Evolutionary conservation across 2,329 filamentous ascomycete genomes (phyloP).

Genomic region (Coniochaeta sp.): DNA sequence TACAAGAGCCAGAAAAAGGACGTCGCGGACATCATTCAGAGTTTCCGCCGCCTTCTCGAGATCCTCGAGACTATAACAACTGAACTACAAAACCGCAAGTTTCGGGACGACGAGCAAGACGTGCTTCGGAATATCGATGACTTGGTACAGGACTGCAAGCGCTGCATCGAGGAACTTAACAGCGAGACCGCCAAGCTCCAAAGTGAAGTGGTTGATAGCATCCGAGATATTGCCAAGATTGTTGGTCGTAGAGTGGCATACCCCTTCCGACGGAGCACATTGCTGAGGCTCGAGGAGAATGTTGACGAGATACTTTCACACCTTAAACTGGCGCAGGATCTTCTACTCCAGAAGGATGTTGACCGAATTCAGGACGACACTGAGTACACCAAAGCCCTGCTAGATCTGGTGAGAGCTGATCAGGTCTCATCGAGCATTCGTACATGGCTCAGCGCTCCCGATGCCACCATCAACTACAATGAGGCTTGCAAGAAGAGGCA

Average conservation of each 20-base stretch:
- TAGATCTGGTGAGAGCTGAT: conserved; percentile 16
- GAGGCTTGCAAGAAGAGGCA: conserved; percentile 22
- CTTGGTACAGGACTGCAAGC: conserved; percentile 17
- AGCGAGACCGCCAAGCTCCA: conserved; percentile 18
- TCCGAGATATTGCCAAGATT: conserved; percentile 8
- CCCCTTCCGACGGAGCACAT: conserved; percentile 26
- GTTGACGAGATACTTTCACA: conserved; percentile 22
- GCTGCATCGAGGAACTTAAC: conserved; percentile 20
- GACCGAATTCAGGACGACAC: conserved; percentile 16
- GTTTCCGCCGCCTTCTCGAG: conserved; percentile 16
- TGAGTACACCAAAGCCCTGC: conserved; percentile 17
- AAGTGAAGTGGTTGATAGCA: conserved; percentile 1
- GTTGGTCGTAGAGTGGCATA: conserved; percentile 16
- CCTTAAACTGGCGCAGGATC: conserved; percentile 21
- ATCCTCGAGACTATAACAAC: conserved; percentile 16
- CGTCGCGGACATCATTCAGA: conserved; percentile 16
- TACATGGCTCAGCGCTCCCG: conserved; percentile 26
- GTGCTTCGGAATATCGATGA: conserved; percentile 15
- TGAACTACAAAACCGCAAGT: conserved; percentile 11
- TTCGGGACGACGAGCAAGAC: conserved; percentile 13
- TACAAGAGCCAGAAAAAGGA: conserved; percentile 19
- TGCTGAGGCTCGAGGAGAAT: conserved; percentile 29
- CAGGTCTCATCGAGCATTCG: conserved; percentile 18
- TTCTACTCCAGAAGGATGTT: conserved; percentile 21
- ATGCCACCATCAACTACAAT: conserved; percentile 25